These are phyloP conservation scores for Rhododendron molle DNA, from an alignment of 148 eudicot genomes.

Conservation along the genomic window DNA sequence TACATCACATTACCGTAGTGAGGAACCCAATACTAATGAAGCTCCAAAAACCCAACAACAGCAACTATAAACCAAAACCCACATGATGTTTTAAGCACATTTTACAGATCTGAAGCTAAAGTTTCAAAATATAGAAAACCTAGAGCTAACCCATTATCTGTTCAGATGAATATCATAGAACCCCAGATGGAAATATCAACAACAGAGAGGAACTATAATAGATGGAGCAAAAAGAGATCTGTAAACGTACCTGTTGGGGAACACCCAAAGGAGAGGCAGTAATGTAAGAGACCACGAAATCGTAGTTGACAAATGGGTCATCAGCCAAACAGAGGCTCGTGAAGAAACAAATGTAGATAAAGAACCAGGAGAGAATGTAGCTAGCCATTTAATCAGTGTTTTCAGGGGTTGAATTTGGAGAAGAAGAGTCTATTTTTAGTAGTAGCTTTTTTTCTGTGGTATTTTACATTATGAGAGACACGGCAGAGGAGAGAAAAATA, in stretches of 20 bases:
- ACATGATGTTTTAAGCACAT: conserved; percentile 16
- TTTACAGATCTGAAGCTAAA: conserved; percentile 59
- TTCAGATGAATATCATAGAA: conserved; percentile 5
- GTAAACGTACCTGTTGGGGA: conserved; percentile 44
- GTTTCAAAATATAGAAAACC: conserved; percentile 11
- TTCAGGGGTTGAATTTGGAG: not conserved
- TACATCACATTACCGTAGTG: not conserved
- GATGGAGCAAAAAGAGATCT: not conserved
- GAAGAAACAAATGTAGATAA: conserved; percentile 36
- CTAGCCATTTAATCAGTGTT: not conserved
- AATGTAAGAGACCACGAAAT: conserved; percentile 82
- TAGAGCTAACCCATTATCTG: conserved; percentile 26
- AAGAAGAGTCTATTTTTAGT: not conserved
- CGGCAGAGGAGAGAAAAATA: not conserved
- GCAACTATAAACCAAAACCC: not conserved
- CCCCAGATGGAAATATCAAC: conserved; percentile 18
- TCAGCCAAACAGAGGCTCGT: conserved; percentile 52
- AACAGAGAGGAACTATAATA: not conserved
- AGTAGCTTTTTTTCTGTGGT: not conserved
- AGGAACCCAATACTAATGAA: not conserved
- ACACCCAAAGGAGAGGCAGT: conserved; percentile 87
- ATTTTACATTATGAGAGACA: not conserved
- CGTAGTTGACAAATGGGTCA: conserved; percentile 57
- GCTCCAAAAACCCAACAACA: not conserved
- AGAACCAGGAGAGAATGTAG: not conserved